Percentiles rank a stretch among this genome's conserved stretches.
These are phyloP conservation scores for Sextonia rubra DNA, from an alignment of 164 flowering plant genomes.

Conservation along the genomic window DNA sequence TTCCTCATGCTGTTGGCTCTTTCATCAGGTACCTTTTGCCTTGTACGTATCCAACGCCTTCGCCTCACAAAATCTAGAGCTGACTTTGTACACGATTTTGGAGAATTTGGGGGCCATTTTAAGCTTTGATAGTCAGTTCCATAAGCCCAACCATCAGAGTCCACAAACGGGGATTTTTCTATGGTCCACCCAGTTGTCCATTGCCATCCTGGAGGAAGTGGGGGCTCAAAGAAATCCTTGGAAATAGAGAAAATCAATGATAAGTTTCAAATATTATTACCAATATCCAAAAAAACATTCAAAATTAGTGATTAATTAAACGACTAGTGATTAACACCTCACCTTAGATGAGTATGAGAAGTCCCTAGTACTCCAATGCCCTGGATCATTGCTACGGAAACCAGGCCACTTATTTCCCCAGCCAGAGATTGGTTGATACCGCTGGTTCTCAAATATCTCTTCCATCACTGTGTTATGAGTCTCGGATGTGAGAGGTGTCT, in stretches of 20 bases:
- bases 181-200: constrained; percentile 67
- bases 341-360: constrained; percentile 69
- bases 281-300: neutral
- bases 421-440: constrained; percentile 56
- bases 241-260: constrained; percentile 12
- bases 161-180: constrained; percentile 58
- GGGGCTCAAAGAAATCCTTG: constrained; percentile 73
- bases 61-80: constrained; percentile 50
- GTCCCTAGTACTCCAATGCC: constrained; percentile 70
- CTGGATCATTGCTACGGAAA: constrained; percentile 44
- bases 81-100: constrained; percentile 43
- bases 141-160: constrained; percentile 78
- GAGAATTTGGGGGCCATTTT: constrained; percentile 63
- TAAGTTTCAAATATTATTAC: neutral
- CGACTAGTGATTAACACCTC: constrained; percentile 6
- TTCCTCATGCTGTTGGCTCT: constrained; percentile 15
- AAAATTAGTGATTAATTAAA: neutral
- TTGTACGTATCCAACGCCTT: constrained; percentile 70
- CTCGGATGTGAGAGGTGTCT: constrained; percentile 18
- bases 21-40: constrained; percentile 32
- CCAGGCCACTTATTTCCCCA: constrained; percentile 54
- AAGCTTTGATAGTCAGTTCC: constrained; percentile 56
- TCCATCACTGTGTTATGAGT: constrained; percentile 30
- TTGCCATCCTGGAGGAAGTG: constrained; percentile 64
- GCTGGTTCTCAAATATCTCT: constrained; percentile 76